Base-by-base conservation (phyloP, 345 rosid species). In the Punica granatum region DNA sequence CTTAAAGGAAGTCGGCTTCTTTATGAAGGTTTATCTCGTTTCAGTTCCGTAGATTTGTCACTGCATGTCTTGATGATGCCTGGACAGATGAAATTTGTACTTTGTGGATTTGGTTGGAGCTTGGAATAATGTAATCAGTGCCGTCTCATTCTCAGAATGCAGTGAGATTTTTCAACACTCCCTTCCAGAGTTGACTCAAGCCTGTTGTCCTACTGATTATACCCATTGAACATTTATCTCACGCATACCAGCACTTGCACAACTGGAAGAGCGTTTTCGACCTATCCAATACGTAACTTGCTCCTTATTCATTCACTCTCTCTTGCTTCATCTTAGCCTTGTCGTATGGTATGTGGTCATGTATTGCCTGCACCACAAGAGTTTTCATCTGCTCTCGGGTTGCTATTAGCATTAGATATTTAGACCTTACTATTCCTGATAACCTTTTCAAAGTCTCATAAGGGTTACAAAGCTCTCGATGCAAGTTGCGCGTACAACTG, bases 41-140 rank as follows among this genome's bases (percentile, higher is more conserved):
- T 23, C 61, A 33, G 69, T 25, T 21, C 23, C 37, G 39, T 25
- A 31, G 69, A 21, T 58, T 3, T 31, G 3, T 46, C 31, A 30
- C 3, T 51, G 69, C 36, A 21, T 54, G 41, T 66, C 60, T 51
- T 66, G 39, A 65, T 66, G 39, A 65, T 65, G 68, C 34, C 25
- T 65, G 61, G 11, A 26, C 33, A 56, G 33, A 2, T 51, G 28
- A 51, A 44, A 51, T 7, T 0, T 21, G 30, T 51, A n/a, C 28
- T n/a, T 51, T 30, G 23, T n/a, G 28, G 58, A 51, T 51, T 51
- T 51, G 30, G 36, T n/a, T n/a, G n/a, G 28, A 41, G 15, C 60
- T 51, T 28, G 11, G 59, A 51, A 66, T 66, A 66, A 49, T 66
- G 69, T 28, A 48, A 12, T 21, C 1, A 42, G 31, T 33, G 60